A percentile compares a stretch with the other conserved stretches of the same genome.
These are phyloP conservation scores for Bauhinia variegata DNA, from an alignment of 306 rosid species.

Conservation along the genomic window DNA sequence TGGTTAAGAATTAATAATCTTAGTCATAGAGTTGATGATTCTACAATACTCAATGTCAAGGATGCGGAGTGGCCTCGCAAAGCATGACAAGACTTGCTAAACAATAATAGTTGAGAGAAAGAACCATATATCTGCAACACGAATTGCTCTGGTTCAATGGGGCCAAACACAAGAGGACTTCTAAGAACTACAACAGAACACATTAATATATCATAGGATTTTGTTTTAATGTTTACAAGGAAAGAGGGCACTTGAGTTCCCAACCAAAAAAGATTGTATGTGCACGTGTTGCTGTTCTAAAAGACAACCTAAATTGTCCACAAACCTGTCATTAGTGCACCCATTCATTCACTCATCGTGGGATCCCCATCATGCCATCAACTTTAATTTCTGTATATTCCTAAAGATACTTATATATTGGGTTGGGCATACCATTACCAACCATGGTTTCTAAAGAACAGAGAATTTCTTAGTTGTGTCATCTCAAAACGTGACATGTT, in stretches of 20 bases:
- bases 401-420: no score
- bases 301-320: not conserved
- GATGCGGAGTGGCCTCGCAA: no score
- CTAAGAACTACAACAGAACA: not conserved
- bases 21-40: no score
- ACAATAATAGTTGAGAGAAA: no score
- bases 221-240: not conserved
- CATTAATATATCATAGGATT: not conserved
- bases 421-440: constrained; percentile 33
- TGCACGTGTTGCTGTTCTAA: constrained; percentile 24
- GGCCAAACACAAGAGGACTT: not conserved
- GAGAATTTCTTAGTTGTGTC: constrained; percentile 43
- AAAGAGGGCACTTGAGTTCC: constrained; percentile 10
- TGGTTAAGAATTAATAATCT: no score
- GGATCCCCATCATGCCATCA: constrained; percentile 56
- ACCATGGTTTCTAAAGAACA: not conserved
- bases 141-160: constrained; percentile 1
- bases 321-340: constrained; percentile 20
- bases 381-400: constrained; percentile 21
- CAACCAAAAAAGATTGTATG: not conserved
- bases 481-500: constrained; percentile 37
- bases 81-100: no score
- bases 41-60: no score
- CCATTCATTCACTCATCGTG: constrained; percentile 30
- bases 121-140: not conserved